Conservation (phyloP, 305 asterid species). For the Fraxinus dipetala region DNA sequence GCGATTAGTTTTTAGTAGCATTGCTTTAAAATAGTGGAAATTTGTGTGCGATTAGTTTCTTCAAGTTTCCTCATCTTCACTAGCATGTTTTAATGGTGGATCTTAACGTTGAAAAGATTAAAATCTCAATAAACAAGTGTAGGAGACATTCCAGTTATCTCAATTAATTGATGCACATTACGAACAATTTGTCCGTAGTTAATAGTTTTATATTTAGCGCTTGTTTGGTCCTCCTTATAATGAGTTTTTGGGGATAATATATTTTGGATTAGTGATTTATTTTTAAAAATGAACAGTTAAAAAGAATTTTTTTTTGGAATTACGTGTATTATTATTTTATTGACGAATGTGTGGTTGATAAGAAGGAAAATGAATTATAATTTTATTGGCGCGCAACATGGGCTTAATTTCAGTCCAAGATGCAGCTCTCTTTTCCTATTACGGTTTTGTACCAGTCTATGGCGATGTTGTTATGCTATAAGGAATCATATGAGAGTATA, state of each 20-base stretch:
- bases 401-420: not conserved
- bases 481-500: not conserved
- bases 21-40: not conserved
- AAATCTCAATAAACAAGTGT: not conserved
- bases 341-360: too few relatives aligned
- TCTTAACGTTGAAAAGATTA: not conserved
- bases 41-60: not conserved
- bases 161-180: not conserved
- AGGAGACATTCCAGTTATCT: not conserved
- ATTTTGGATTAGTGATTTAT: too few relatives aligned
- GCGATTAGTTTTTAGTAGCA: not conserved
- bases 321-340: too few relatives aligned
- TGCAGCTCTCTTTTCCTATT: not conserved
- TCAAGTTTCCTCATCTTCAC: not conserved
- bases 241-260: too few relatives aligned
- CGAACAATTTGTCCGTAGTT: not conserved
- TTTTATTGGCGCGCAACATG: too few relatives aligned
- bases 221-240: too few relatives aligned
- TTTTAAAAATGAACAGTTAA: too few relatives aligned
- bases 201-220: not conserved
- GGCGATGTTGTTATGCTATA: not conserved
- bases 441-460: not conserved
- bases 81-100: not conserved
- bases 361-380: too few relatives aligned
- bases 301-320: too few relatives aligned